Percentiles rank a stretch among this genome's conserved stretches.
Evolutionary conservation across 352 stramenopile species (phyloP).

Genomic region (Pythium diclinum): DNA sequence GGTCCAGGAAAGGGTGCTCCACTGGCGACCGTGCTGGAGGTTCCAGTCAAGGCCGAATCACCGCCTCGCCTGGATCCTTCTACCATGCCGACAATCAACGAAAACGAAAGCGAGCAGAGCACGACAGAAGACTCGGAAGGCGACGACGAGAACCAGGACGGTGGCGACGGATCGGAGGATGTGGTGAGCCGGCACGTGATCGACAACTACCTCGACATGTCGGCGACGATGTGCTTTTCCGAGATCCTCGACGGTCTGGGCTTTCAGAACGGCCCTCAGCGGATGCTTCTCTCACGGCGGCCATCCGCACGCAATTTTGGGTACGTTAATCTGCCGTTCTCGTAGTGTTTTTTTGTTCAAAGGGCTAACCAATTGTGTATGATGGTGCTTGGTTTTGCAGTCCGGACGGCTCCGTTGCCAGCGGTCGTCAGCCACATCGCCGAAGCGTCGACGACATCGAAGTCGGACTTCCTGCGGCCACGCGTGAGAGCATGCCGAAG

Average conservation of each 20-base stretch:
- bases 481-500: conserved; percentile 42
- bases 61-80: conserved; percentile 7
- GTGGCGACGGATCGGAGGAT: conserved; percentile 29
- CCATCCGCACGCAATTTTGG: conserved; percentile 39
- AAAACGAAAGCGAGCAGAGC: conserved; percentile 38
- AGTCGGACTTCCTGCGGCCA: conserved; percentile 54
- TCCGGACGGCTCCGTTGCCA: background rate
- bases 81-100: conserved; percentile 33
- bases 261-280: conserved; percentile 50
- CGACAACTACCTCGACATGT: conserved; percentile 87
- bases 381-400: background rate
- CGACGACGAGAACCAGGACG: conserved; percentile 30
- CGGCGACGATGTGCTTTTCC: conserved; percentile 62
- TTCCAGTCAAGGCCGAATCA: conserved; percentile 21
- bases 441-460: conserved; percentile 79
- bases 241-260: conserved; percentile 63
- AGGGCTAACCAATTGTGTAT: background rate
- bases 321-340: conserved; percentile 13
- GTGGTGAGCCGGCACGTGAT: conserved; percentile 73
- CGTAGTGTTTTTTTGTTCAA: background rate
- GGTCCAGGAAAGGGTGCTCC: conserved; percentile 18
- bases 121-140: conserved; percentile 41
- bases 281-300: conserved; percentile 51
- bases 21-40: conserved; percentile 24
- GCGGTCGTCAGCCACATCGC: conserved; percentile 24